Evolutionary conservation across 805 yeast species (phyloP).

Genomic region (Saturnispora quitensis): DNA sequence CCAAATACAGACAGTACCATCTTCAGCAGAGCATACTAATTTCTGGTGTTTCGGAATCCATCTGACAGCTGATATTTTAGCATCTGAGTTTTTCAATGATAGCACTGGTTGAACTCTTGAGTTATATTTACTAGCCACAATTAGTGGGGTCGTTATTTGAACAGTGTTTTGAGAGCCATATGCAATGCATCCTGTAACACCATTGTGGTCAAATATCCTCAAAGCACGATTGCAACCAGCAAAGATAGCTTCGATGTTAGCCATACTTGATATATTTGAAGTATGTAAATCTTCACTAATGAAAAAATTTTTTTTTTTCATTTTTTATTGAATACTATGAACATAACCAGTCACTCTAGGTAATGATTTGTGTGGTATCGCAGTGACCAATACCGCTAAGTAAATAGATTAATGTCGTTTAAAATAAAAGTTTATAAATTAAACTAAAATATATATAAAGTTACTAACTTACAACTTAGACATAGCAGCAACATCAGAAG

Average conservation of each 20-base stretch:
- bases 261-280: neutral
- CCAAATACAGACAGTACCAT: slow-evolving; percentile 58
- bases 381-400: neutral
- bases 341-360: neutral
- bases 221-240: slow-evolving; percentile 67
- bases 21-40: slow-evolving; percentile 61
- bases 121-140: slow-evolving; percentile 18
- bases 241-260: slow-evolving; percentile 46
- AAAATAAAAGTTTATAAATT: neutral
- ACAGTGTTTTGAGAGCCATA: slow-evolving; percentile 61
- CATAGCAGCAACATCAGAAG: slow-evolving; percentile 98
- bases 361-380: too few relatives aligned
- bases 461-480: slow-evolving; percentile 65
- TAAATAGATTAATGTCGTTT: neutral
- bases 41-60: slow-evolving; percentile 38
- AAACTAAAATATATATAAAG: neutral
- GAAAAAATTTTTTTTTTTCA: neutral
- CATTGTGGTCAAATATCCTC: slow-evolving; percentile 45
- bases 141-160: slow-evolving; percentile 61
- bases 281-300: too few relatives aligned
- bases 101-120: slow-evolving; percentile 35
- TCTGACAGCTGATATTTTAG: slow-evolving; percentile 58
- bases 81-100: slow-evolving; percentile 54
- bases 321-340: neutral
- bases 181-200: slow-evolving; percentile 38